Evolutionary conservation across 257 asterid genomes (phyloP), one percentile per base, ranked within the genome.

Genomic region (Solanum arcanum): DNA sequence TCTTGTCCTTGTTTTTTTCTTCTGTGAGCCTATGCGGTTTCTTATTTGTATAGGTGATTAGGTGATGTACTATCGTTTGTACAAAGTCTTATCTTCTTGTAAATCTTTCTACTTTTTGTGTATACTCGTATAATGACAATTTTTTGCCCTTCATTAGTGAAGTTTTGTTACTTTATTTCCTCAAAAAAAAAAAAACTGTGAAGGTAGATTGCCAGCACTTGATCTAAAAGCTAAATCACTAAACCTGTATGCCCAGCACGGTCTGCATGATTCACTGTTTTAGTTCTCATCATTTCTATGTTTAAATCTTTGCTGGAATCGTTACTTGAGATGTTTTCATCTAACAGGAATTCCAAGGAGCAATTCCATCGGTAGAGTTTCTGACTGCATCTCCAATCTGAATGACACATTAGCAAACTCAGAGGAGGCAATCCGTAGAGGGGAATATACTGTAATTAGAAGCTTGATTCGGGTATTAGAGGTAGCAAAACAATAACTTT

Each of bases 391-490:
- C 88, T 90, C 96, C 49, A 92, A 91, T 88, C 90, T 94, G 80
- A 88, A 90, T 88, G 92, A 92, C 20, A 95, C 92, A 89, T 87
- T 93, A 83, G 94, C 96, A 64, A 94, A 92, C 92, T 92, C 96
- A 16, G 98, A 94, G 90, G 99, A 95, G 91, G 93, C 98, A 86
- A 92, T 95, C 86, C 97, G 93, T 83, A 93, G 97, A 92, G 99
- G 99, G 89, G 99, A 96, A 90, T 96, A 96, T 92, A 89, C 96
- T 77, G 98, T 95, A 87, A 94, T 96, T 91, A 93, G 99, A 93
- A 96, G 99, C 91, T 94, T 96, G 90, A 94, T 94, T 89, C 95
- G 99, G 87, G 99, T 96, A 89, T 90, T 96, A 86, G 99, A 96
- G 98, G 99, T 96, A 90, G 72, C 76, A 87, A 77, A 85, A 84